A percentile compares a stretch with the other conserved stretches of the same genome.
Evolutionary conservation across 2,329 filamentous ascomycete species (phyloP).

Genomic region (Aspergillus udagawae): DNA sequence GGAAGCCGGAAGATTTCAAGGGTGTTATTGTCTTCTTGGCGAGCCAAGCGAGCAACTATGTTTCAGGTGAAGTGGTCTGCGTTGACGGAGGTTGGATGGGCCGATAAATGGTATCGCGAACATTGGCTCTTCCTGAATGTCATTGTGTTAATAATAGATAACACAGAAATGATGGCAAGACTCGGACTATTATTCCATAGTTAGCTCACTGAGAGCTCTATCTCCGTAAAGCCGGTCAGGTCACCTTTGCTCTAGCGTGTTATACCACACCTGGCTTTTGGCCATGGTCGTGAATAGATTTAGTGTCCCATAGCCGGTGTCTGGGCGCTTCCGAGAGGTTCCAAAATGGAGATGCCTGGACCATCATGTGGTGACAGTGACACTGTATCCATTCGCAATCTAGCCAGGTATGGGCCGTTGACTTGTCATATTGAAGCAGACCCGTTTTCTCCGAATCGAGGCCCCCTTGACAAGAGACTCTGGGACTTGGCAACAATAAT

Average conservation of each 20-base stretch:
- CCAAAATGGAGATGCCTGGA: neutral
- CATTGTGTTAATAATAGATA: neutral
- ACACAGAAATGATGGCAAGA: neutral
- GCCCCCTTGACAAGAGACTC: neutral
- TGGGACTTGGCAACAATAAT: neutral
- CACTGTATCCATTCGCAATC: neutral
- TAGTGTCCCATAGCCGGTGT: neutral
- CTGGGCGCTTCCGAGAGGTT: neutral
- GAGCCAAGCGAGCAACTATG: constrained; percentile 71
- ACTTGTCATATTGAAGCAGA: neutral
- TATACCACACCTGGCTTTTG: constrained; percentile 4
- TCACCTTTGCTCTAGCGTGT: constrained; percentile 6
- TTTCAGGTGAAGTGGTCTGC: constrained; percentile 74
- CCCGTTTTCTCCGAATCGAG: neutral
- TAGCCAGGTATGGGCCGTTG: neutral
- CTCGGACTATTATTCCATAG: neutral
- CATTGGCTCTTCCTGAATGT: neutral
- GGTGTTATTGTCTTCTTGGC: constrained; percentile 75
- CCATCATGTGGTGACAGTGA: neutral
- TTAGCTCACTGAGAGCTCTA: neutral
- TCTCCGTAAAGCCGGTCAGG: neutral
- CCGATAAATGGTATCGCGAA: constrained; percentile 46
- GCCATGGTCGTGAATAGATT: neutral
- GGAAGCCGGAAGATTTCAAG: constrained; percentile 80
- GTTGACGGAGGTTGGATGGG: constrained; percentile 96